Evolutionary conservation across 345 rosid species (phyloP).

Genomic region (Syzygium aqueum): DNA sequence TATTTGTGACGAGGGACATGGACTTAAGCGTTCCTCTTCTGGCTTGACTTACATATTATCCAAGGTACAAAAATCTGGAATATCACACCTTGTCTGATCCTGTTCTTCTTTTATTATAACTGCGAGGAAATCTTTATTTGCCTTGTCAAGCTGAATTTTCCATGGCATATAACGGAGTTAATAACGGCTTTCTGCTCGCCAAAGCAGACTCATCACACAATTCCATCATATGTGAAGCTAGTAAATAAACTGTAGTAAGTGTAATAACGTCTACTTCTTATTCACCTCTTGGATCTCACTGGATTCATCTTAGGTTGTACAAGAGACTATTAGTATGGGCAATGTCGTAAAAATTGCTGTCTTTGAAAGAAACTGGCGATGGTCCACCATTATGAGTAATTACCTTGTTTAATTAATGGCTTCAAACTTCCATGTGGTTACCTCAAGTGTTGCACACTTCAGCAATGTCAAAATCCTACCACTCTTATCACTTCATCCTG

Average conservation of each 20-base stretch:
- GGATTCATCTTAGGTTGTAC: not conserved
- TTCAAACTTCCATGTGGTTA: too few relatives aligned
- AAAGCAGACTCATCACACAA: not conserved
- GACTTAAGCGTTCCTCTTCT: not conserved
- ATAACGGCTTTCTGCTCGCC: not conserved
- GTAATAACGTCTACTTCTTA: not conserved
- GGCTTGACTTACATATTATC: not conserved
- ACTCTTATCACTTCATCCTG: not conserved
- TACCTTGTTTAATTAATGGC: too few relatives aligned
- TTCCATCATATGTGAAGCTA: not conserved
- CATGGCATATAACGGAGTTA: not conserved
- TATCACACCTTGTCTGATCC: not conserved
- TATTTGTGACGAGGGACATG: not conserved
- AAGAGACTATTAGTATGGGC: not conserved
- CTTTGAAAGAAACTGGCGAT: not conserved
- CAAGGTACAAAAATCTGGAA: not conserved
- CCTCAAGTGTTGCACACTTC: too few relatives aligned
- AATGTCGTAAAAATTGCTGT: not conserved
- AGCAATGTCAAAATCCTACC: not conserved
- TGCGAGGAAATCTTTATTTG: not conserved
- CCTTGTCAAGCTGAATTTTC: not conserved
- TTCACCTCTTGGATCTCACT: not conserved
- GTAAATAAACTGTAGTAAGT: not conserved
- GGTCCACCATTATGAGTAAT: too few relatives aligned
- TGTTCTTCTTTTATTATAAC: not conserved